phyloP scores from a whole-genome alignment of 306 rosid species.

The Malus sylvestris region DNA sequence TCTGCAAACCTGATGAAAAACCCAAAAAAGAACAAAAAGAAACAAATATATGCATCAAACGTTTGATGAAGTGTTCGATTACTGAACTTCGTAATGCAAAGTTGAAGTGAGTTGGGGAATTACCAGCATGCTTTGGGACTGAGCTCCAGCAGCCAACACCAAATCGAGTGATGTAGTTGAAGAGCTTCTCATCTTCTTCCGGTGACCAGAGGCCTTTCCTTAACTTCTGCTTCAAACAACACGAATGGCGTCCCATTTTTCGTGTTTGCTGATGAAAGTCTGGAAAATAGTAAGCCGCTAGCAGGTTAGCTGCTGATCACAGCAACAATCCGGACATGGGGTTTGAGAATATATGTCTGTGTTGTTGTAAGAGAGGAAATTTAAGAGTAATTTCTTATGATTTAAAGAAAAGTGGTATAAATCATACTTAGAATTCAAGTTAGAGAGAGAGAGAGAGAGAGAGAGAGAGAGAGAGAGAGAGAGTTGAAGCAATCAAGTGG shows the following conservation, averaged over 20 bases:
- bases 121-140: constrained; percentile 89
- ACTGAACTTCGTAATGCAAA: not conserved
- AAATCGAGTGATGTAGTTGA: constrained; percentile 70
- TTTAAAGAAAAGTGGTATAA: constrained; percentile 40
- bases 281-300: constrained; percentile 7
- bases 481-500: constrained; percentile 85
- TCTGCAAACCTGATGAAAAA: constrained; percentile 53
- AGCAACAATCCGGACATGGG: constrained; percentile 21
- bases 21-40: not conserved
- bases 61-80: not conserved
- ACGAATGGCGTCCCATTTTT: constrained; percentile 85
- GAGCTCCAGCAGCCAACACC: constrained; percentile 99
- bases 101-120: not conserved
- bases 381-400: constrained; percentile 39
- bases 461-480: constrained; percentile 15
- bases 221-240: constrained; percentile 66
- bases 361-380: constrained; percentile 23
- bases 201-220: constrained; percentile 95
- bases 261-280: not conserved
- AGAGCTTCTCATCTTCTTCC: constrained; percentile 93
- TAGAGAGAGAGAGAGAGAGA: constrained; percentile 30
- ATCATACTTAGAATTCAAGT: constrained; percentile 88
- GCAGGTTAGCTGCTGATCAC: not conserved
- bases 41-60: constrained; percentile 9
- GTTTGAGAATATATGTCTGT: constrained; percentile 34